phyloP scores from a whole-genome alignment of 176 grass and related monocot genomes.

The Chloris gayana region DNA sequence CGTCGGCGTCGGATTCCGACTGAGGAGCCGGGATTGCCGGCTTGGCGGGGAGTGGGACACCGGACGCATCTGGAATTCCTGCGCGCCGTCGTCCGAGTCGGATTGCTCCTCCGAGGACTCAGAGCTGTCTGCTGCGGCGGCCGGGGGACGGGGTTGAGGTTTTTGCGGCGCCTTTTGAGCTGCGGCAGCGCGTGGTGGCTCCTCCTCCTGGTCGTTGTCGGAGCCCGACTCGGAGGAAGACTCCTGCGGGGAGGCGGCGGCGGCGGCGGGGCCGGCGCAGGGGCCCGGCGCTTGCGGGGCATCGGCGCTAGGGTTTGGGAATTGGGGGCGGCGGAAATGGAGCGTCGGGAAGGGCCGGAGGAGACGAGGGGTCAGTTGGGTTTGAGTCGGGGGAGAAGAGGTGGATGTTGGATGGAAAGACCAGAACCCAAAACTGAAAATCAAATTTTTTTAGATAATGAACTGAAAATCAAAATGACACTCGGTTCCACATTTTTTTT shows the following conservation, averaged over 20 bases:
- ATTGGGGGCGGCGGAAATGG: no score
- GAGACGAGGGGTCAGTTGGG: no score
- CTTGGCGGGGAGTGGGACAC: slow-evolving; percentile 4
- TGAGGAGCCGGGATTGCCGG: neutral
- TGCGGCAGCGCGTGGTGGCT: neutral
- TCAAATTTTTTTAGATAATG: no score
- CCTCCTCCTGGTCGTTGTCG: neutral
- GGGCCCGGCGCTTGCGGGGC: slow-evolving; percentile 38
- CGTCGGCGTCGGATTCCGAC: neutral
- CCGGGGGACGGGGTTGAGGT: neutral
- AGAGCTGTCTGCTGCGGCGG: neutral
- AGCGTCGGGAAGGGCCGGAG: no score
- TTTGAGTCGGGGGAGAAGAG: no score
- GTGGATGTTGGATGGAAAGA: no score
- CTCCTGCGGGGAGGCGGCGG: slow-evolving; percentile 7
- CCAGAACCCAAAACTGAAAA: no score
- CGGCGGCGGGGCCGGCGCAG: slow-evolving; percentile 11
- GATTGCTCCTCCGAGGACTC: slow-evolving; percentile 22
- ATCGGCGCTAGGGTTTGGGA: slow-evolving; percentile 41
- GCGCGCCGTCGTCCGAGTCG: neutral
- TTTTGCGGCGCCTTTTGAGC: neutral
- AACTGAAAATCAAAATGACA: no score
- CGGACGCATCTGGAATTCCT: slow-evolving; percentile 21
- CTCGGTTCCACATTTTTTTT: no score
- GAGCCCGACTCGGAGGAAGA: slow-evolving; percentile 7